A percentile compares a stretch with the other conserved stretches of the same genome.
These are phyloP conservation scores for Paracoccidioides lutzii DNA, from an alignment of 2,329 filamentous ascomycete species.

Conservation along the genomic window DNA sequence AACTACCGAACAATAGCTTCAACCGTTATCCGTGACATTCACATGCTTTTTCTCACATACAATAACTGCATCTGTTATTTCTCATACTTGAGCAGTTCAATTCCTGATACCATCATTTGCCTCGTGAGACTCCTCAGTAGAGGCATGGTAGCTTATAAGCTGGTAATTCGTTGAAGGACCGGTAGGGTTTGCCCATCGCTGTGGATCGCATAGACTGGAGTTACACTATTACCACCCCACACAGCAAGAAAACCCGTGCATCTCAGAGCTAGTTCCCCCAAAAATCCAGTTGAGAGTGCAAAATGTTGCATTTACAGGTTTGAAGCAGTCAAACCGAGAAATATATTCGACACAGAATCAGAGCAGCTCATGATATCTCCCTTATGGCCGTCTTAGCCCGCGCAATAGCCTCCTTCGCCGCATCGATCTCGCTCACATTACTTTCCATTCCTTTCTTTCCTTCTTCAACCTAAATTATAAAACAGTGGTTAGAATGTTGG, in stretches of 20 bases:
- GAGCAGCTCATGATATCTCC: slow-evolving; percentile 22
- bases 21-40: no score
- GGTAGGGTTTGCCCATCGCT: no score
- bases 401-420: slow-evolving; percentile 30
- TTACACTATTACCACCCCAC: neutral
- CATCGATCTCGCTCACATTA: slow-evolving; percentile 29
- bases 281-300: neutral
- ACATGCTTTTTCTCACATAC: no score
- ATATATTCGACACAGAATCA: neutral
- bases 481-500: neutral
- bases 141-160: no score
- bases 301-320: neutral
- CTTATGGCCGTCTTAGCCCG: slow-evolving; percentile 27
- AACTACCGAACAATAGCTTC: no score
- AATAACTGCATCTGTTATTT: no score
- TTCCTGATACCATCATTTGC: no score
- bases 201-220: no score
- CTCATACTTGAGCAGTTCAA: no score
- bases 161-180: no score
- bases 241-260: neutral
- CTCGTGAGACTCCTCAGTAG: no score
- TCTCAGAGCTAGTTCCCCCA: neutral
- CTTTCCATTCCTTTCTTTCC: slow-evolving; percentile 27
- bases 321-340: neutral
- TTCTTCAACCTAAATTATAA: slow-evolving; percentile 23